Conservation (phyloP, 73 alveolate species). For the Tetrahymena malaccensis region DNA sequence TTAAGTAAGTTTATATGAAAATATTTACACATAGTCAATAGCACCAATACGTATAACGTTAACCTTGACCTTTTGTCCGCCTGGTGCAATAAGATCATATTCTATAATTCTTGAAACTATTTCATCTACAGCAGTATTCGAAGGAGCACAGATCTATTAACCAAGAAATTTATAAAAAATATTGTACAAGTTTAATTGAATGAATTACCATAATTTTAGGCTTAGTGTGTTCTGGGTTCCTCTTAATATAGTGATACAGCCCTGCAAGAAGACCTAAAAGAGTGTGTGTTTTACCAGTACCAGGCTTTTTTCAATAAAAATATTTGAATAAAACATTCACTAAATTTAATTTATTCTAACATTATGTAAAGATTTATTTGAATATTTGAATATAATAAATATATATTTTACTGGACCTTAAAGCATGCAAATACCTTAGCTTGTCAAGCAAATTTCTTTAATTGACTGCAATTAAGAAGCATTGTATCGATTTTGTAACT, state of each 20-base stretch:
- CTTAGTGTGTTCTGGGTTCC: neutral
- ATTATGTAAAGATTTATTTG: too few species aligned
- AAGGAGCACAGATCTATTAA: conserved; percentile 58
- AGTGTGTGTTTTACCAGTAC: conserved; percentile 41
- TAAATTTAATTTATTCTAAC: neutral
- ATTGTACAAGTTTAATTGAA: neutral
- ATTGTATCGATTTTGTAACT: neutral
- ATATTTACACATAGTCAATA: conserved; percentile 9
- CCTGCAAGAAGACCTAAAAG: conserved; percentile 22
- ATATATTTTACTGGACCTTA: conserved; percentile 21
- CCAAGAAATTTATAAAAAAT: neutral
- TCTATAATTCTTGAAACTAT: conserved; percentile 46
- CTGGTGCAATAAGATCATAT: conserved; percentile 32
- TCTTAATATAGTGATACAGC: conserved; percentile 11
- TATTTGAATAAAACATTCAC: neutral
- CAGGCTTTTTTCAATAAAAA: neutral
- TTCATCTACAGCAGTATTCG: conserved; percentile 82
- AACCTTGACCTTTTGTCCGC: conserved; percentile 24
- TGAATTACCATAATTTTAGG: conserved; percentile 7
- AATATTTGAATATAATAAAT: too few species aligned
- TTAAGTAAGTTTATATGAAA: too few species aligned
- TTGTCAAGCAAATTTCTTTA: conserved; percentile 1
- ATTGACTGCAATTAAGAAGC: conserved; percentile 5
- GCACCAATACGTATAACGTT: conserved; percentile 43
- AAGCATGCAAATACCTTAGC: conserved; percentile 26